A percentile compares a stretch with the other conserved stretches of the same genome.
These are phyloP conservation scores for Schoenoplectus tabernaemontani DNA, from an alignment of 202 grass and related monocot species.

Conservation along the genomic window DNA sequence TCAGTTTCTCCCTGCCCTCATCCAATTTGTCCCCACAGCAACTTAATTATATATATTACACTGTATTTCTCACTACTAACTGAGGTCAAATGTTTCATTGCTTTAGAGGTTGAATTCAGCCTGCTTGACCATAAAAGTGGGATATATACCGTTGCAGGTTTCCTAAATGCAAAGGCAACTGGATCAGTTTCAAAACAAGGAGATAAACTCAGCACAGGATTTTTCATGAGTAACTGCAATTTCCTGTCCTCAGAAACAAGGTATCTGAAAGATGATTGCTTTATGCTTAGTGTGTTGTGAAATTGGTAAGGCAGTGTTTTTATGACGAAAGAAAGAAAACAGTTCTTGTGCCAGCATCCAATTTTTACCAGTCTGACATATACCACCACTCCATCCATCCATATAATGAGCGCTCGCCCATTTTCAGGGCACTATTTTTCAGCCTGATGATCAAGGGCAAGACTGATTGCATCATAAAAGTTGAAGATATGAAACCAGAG, in stretches of 20 bases:
- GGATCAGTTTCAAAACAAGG: not conserved
- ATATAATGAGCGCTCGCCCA: not conserved
- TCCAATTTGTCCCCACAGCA: not conserved
- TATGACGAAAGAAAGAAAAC: not conserved
- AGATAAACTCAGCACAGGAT: not conserved
- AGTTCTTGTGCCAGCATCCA: not conserved
- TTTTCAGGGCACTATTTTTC: not conserved
- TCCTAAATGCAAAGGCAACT: not conserved
- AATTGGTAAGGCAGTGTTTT: not conserved
- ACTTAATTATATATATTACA: too few species aligned
- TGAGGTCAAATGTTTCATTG: not conserved
- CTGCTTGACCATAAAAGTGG: not conserved
- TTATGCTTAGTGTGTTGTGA: not conserved
- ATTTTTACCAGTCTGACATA: not conserved
- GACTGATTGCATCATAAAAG: not conserved
- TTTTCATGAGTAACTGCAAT: not conserved
- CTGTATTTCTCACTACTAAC: not conserved
- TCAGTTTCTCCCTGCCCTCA: not conserved
- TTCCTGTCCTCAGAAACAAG: not conserved
- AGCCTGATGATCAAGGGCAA: not conserved
- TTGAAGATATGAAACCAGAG: not conserved
- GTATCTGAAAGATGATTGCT: conserved; percentile 9
- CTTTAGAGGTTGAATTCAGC: not conserved
- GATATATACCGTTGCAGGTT: not conserved
- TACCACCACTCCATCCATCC: too few species aligned